These are phyloP conservation scores for Sarcomyxa edulis DNA, from an alignment of 768 basidiomycete genomes.

Conservation along the genomic window DNA sequence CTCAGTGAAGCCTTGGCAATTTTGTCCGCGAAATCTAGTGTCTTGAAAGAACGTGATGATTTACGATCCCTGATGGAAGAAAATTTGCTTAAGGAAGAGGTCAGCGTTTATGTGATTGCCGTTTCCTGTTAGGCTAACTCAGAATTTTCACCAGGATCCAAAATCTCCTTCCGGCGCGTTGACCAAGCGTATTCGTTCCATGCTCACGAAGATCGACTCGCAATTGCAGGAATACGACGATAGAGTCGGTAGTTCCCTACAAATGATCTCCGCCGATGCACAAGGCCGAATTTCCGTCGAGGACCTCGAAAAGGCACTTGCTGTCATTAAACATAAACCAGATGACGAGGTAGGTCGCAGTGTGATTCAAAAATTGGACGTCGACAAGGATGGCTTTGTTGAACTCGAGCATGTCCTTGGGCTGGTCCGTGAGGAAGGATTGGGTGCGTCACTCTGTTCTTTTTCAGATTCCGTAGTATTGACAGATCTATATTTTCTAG, in stretches of 20 bases:
- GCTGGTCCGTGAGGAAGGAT: constrained; percentile 80
- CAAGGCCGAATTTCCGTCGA: constrained; percentile 86
- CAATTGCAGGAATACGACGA: constrained; percentile 91
- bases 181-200: constrained; percentile 91
- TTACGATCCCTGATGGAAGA: constrained; percentile 90
- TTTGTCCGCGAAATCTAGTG: constrained; percentile 89
- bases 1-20: constrained; percentile 87
- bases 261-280: constrained; percentile 80
- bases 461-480: constrained; percentile 1
- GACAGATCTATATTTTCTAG: constrained; percentile 25
- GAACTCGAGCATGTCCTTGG: constrained; percentile 93
- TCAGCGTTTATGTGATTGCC: constrained; percentile 19
- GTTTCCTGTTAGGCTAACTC: constrained; percentile 7
- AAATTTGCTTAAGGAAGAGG: constrained; percentile 86
- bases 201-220: constrained; percentile 92
- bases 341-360: constrained; percentile 84
- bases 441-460: constrained; percentile 42
- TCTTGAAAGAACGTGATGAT: constrained; percentile 94
- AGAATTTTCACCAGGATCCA: constrained; percentile 48
- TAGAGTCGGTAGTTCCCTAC: constrained; percentile 77
- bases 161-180: constrained; percentile 81
- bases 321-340: constrained; percentile 91
- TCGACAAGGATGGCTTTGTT: constrained; percentile 93
- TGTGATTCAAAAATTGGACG: constrained; percentile 90
- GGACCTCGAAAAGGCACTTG: constrained; percentile 86